Conservation (phyloP, 2,329 filamentous ascomycete species). For the Trichoderma sp. region DNA sequence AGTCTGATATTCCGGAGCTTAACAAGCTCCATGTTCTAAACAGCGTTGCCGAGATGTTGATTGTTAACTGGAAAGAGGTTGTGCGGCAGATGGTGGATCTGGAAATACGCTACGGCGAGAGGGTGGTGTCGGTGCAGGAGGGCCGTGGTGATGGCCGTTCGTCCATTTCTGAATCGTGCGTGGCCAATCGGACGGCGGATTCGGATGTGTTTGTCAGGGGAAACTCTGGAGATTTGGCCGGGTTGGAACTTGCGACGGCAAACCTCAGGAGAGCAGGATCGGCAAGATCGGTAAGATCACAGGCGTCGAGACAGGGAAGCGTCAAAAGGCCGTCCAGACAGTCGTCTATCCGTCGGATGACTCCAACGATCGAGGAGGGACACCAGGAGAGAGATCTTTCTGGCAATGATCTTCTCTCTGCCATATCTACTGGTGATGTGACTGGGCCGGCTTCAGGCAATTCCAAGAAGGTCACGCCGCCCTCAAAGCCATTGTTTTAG, state of each 20-base stretch:
- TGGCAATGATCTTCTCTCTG: neutral
- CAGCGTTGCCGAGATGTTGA: slow-evolving; percentile 61
- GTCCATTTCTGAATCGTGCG: slow-evolving; percentile 42
- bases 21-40: slow-evolving; percentile 57
- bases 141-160: slow-evolving; percentile 31
- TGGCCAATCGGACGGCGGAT: slow-evolving; percentile 24
- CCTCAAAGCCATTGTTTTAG: neutral
- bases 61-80: slow-evolving; percentile 62
- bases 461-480: neutral
- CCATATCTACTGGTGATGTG: neutral
- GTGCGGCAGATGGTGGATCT: slow-evolving; percentile 57
- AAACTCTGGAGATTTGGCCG: slow-evolving; percentile 24
- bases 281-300: slow-evolving; percentile 22
- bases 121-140: slow-evolving; percentile 21
- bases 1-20: slow-evolving; percentile 34
- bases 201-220: slow-evolving; percentile 14
- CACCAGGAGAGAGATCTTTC: slow-evolving; percentile 17
- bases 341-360: slow-evolving; percentile 28
- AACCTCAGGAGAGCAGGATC: slow-evolving; percentile 20
- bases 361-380: slow-evolving; percentile 35
- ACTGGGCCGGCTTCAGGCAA: neutral
- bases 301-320: slow-evolving; percentile 7
- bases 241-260: slow-evolving; percentile 36
- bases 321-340: neutral
- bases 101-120: slow-evolving; percentile 28